Base-by-base conservation (phyloP, 495 filamentous ascomycete genomes). In the Penicillium tannophilum region DNA sequence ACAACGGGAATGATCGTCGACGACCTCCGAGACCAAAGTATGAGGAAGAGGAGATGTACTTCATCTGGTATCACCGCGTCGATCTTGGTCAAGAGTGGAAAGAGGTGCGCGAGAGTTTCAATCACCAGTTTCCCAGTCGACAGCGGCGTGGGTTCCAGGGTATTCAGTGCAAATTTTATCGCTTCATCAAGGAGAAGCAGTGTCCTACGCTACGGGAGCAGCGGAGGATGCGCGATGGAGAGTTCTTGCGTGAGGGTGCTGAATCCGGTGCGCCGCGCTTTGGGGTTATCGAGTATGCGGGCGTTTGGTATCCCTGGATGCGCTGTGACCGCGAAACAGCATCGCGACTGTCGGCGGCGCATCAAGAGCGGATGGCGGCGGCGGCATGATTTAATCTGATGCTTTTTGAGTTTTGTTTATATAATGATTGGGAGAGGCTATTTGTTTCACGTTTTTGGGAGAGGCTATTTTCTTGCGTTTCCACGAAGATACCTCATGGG, bases 51-150 rank as follows among this genome's bases (percentile, higher is more conserved):
- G 79, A 82, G 53, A 78, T 79, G 70, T 78, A 79, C 66, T 82
- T 82, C 58, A 82, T 82, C 62, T 82, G 79, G 79, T 82, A 82
- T 59, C 76, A 81, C 63, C 79, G 79, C n/a, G 74, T 81, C 20
- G 79, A 82, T 57, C 72, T 81, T 36, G 72, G 73, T 54, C 74
- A 80, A 65, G 78, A 81, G 56, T 82, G 79, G 79, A 76, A 75
- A 61, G 78, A 80, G 54, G 75, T 81, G 17, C 72, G 72, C 42
- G 76, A 81, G 52, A 74, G 74, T 52, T 82, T 79, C 60, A 81
- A 82, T 60, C 73, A 61, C 2, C 78, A 79, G 59, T 82, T 82
- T 56, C 72, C 76, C n/a, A 67, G 55, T 20, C 72, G 78, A 7
- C 71, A 75, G 54, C 69, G 76, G 2, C 64, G 73, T 11, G 78